These are phyloP conservation scores for Debaryomyces udenii DNA, from an alignment of 1,139 yeast genomes.

Conservation along the genomic window DNA sequence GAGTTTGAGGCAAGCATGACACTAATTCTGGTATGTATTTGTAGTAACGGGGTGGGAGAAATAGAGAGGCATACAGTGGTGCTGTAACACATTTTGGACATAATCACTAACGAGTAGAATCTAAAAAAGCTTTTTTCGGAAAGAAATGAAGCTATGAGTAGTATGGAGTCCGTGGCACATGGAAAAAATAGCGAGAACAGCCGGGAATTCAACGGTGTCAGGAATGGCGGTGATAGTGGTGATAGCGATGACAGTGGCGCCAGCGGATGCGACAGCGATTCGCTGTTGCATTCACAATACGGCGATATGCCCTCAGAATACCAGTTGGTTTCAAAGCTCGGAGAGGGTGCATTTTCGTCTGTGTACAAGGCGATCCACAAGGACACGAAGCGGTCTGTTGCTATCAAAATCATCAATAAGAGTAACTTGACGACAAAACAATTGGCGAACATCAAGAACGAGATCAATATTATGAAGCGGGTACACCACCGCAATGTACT, in stretches of 20 bases:
- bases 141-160: constrained; percentile 5
- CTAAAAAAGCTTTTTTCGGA: constrained; percentile 15
- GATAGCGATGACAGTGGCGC: background rate
- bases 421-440: constrained; percentile 52
- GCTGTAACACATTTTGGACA: background rate
- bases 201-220: background rate
- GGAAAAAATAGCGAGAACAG: background rate
- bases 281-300: background rate
- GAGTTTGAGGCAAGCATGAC: constrained; percentile 17
- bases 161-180: constrained; percentile 1
- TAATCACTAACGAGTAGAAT: constrained; percentile 14
- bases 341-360: constrained; percentile 90
- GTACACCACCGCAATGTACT: constrained; percentile 74
- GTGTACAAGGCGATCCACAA: constrained; percentile 74
- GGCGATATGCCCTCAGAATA: constrained; percentile 27
- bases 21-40: constrained; percentile 23
- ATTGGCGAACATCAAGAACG: constrained; percentile 70
- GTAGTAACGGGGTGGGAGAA: too few species aligned
- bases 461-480: constrained; percentile 81
- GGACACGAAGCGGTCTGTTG: constrained; percentile 56
- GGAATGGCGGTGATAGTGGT: background rate
- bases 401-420: constrained; percentile 84
- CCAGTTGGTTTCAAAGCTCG: constrained; percentile 39
- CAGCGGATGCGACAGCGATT: background rate
- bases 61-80: background rate